These are phyloP conservation scores for Castanopsis chinensis DNA, from an alignment of 306 rosid species.

Conservation along the genomic window DNA sequence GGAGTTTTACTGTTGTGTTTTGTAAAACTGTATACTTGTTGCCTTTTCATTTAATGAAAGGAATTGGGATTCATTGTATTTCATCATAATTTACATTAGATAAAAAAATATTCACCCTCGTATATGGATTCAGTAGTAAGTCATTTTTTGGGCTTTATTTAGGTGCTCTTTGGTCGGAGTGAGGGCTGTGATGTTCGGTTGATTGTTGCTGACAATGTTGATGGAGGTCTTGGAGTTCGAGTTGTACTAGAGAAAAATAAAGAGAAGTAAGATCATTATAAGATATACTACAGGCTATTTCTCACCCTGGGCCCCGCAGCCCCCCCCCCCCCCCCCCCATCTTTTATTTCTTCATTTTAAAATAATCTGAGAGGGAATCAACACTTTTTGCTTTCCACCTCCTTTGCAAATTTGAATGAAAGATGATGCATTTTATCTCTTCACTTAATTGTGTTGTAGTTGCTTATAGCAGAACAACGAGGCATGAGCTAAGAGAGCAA, in stretches of 20 bases:
- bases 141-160: conserved; percentile 3
- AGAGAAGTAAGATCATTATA: conserved; percentile 22
- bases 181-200: conserved; percentile 26
- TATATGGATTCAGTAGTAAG: neutral
- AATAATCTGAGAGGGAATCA: neutral
- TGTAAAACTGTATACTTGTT: neutral
- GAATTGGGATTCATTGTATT: neutral
- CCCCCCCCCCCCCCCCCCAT: too few species aligned
- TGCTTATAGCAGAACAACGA: too few species aligned
- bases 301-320: too few species aligned
- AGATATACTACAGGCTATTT: neutral
- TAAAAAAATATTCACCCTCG: neutral
- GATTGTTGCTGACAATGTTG: conserved; percentile 14
- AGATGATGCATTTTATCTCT: neutral
- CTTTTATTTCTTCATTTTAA: neutral
- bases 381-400: neutral
- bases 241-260: conserved; percentile 20
- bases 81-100: neutral
- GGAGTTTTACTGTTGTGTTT: neutral
- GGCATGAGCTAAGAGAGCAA: too few species aligned
- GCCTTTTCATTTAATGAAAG: neutral
- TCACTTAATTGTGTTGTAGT: neutral
- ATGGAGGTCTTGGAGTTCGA: conserved; percentile 28
- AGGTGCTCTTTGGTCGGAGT: conserved; percentile 35
- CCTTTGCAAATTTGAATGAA: neutral